Base-by-base conservation (phyloP, 768 basidiomycete genomes). In the Lanmaoa rubissima region DNA sequence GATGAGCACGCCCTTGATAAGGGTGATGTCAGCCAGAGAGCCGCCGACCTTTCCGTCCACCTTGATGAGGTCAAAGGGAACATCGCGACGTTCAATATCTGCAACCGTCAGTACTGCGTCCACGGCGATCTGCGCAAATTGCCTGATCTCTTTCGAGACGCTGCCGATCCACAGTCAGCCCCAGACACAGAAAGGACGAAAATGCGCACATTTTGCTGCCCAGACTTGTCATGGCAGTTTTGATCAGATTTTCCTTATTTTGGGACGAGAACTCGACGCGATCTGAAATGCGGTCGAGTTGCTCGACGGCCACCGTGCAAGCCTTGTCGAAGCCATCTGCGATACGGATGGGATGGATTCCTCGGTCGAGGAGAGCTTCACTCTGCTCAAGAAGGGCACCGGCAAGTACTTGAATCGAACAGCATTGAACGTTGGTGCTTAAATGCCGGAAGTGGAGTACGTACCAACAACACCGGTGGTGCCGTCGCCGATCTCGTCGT, bases 401-500 rank as follows among this genome's bases (percentile, higher is more conserved):
- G n/a, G 97, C 97, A 57, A 99, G 88, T 4, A 99, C 96, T 94
- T 57, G 4, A 24, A 46, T 13, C 17, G 7, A 21, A 42, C n/a
- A 13, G 48, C 9, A 38, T 43, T 60, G 50, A 53, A 36, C 34
- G 58, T 36, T 49, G 38, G 39, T 50, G 26, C 44, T 35, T 45
- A 36, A 21, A 54, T 21, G 54, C 56, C n/a, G 58, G 9, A 32
- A 38, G 54, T 44, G 52, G 26, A 49, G 34, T 51, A 83, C 93
- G 68, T 70, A 96, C 95, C 95, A 61, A 98, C 97, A 57, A 99
- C 97, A 72, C 97, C 97, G 31, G 97, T 98, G 7, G 97, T 98
- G 57, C 97, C 97, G 75, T 99, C 97, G 26, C 97, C 97, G 70
- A 99, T 96, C 78, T 99, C 97, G 73, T 99, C 97, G 72, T 99